Base-by-base conservation (phyloP, 306 rosid genomes). In the Alnus rubra region DNA sequence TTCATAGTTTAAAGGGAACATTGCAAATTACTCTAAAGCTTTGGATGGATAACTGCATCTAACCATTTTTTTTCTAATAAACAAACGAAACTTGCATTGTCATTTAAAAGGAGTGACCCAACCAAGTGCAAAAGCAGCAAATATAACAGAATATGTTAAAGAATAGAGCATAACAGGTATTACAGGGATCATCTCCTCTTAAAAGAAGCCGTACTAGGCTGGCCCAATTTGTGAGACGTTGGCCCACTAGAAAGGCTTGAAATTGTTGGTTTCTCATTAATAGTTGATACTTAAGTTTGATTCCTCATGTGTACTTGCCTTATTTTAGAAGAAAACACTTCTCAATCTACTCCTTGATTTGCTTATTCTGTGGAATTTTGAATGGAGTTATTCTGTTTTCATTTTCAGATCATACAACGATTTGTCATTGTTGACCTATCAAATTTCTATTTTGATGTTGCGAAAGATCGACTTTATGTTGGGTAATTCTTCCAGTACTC, bases 391-490 rank as follows among this genome's bases (percentile, higher is more conserved):
- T 74, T 75, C 54, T 67, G 6, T 55, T 10, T 68, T 63, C 28
- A 11, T 78, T 88, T 74, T 78, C 98, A 95, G 99, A 89, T 89
- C 82, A 85, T 93, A 74, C 99, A 95, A 89, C 88, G 97, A 84
- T 95, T 95, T 82, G 96, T 91, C 76, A 90, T 95, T 70, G 96
- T 95, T 79, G 99, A 93, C 91, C 89, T 95, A 51, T 95, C 99
- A 65, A 95, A 88, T 81, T 95, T 95, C 88, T 95, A 95, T 80
- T 88, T 95, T 53, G 99, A 95, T 82, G 93, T 91, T 59, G 98
- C 98, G 75, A 95, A 95, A 92, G 99, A 95, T 88, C 99, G 99
- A 58, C 94, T 95, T 71, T 95, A 95, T 76, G 97, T 93, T 71
- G 98, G 99, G 99, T 95, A 87, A 80, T 50, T 0, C 74, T 30